These are phyloP conservation scores for Amphichorda felina DNA, from an alignment of 2,329 filamentous ascomycete species.

Conservation along the genomic window DNA sequence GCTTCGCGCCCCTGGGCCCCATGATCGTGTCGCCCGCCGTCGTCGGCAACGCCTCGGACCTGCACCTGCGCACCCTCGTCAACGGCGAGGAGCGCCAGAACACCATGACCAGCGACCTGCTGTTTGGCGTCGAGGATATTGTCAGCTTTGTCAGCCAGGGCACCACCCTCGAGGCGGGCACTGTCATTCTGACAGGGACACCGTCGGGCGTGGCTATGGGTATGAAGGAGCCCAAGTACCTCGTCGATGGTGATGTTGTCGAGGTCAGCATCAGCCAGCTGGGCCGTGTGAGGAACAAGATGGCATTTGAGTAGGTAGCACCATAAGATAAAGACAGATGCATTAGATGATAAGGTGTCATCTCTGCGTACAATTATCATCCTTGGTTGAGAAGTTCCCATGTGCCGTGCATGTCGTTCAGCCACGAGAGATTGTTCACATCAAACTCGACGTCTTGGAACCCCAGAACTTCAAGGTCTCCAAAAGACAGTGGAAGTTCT, in stretches of 20 bases:
- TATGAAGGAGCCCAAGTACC: conserved; percentile 26
- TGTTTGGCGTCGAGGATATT: conserved; percentile 34
- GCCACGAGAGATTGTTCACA: conserved; percentile 18
- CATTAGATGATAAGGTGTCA: not conserved
- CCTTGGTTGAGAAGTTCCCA: conserved; percentile 14
- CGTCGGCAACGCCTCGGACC: conserved; percentile 14
- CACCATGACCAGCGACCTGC: conserved; percentile 32
- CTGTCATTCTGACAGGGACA: conserved; percentile 37
- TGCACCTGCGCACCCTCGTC: conserved; percentile 25
- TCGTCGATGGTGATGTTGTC: conserved; percentile 29
- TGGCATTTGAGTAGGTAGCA: conserved; percentile 18
- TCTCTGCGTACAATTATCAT: not conserved
- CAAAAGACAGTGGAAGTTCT: conserved; percentile 10
- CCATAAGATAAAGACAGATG: not conserved
- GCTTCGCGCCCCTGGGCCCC: conserved; percentile 42
- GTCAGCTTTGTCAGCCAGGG: conserved; percentile 33
- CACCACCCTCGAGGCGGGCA: conserved; percentile 36
- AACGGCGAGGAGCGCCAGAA: conserved; percentile 39
- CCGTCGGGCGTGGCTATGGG: conserved; percentile 34
- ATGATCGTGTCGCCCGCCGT: conserved; percentile 21
- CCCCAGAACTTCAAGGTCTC: conserved; percentile 10
- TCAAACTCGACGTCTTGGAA: conserved; percentile 16
- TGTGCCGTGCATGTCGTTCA: conserved; percentile 18
- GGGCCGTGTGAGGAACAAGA: conserved; percentile 21
- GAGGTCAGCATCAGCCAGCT: conserved; percentile 26